These are phyloP conservation scores for Flueggea neowawraea DNA, from an alignment of 441 rosid genomes.

Conservation along the genomic window DNA sequence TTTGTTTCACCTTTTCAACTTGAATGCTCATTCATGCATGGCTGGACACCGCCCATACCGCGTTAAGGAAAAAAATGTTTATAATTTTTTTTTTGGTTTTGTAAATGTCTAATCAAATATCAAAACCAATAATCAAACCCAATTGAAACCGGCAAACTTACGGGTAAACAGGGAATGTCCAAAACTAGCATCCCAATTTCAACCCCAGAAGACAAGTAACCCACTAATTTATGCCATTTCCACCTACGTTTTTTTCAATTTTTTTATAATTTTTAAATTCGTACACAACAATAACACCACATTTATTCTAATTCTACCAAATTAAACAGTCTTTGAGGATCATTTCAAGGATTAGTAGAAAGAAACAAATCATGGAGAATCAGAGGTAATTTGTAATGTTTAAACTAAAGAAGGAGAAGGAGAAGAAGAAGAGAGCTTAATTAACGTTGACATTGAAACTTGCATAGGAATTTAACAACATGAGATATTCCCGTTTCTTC, in stretches of 20 bases:
- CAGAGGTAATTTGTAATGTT: not conserved
- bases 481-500: too few relatives aligned
- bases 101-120: not conserved
- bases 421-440: not conserved
- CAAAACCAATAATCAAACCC: too few relatives aligned
- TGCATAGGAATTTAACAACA: too few relatives aligned
- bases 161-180: too few relatives aligned
- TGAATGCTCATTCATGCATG: constrained; percentile 30
- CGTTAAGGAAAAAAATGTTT: constrained; percentile 8
- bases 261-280: too few relatives aligned
- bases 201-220: too few relatives aligned
- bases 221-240: too few relatives aligned
- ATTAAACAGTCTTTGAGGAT: not conserved
- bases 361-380: not conserved
- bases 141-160: too few relatives aligned
- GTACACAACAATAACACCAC: not conserved
- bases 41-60: constrained; percentile 35
- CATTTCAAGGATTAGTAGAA: not conserved
- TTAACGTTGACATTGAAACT: too few relatives aligned
- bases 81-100: not conserved
- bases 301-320: not conserved
- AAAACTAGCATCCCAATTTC: too few relatives aligned
- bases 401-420: constrained; percentile 2
- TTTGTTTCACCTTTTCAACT: constrained; percentile 6
- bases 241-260: too few relatives aligned